Conservation (phyloP, 306 rosid genomes). For the Rubus idaeus region DNA sequence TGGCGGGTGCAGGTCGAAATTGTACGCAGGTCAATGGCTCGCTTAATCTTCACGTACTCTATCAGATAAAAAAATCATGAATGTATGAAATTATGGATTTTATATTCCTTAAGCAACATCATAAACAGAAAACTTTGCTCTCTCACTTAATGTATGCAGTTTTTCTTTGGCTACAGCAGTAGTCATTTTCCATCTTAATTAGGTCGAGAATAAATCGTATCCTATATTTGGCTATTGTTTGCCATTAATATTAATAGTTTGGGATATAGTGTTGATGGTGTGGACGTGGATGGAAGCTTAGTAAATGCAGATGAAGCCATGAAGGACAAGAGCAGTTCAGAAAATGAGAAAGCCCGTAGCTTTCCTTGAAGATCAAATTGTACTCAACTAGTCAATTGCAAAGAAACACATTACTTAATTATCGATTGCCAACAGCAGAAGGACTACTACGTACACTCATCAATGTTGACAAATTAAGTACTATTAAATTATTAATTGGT, state of each 20-base stretch:
- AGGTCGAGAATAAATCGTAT: too few relatives aligned
- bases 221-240: background rate
- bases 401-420: too few relatives aligned
- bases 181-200: background rate
- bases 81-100: background rate
- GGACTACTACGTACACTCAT: background rate
- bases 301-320: background rate
- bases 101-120: background rate
- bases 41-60: slow-evolving; percentile 6
- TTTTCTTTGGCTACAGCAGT: background rate
- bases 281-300: background rate
- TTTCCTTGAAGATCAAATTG: background rate
- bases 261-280: background rate
- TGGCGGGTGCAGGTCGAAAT: slow-evolving; percentile 18
- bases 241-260: background rate
- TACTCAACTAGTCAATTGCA: background rate
- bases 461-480: background rate
- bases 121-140: background rate
- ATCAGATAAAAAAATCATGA: background rate
- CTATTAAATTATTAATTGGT: background rate
- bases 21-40: background rate
- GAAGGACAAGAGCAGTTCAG: slow-evolving; percentile 10
- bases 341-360: background rate
- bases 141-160: background rate
- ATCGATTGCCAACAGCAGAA: background rate